A percentile compares a stretch with the other conserved stretches of the same genome.
Evolutionary conservation across 805 yeast species (phyloP).

Genomic region (Kuraishia floccosa): DNA sequence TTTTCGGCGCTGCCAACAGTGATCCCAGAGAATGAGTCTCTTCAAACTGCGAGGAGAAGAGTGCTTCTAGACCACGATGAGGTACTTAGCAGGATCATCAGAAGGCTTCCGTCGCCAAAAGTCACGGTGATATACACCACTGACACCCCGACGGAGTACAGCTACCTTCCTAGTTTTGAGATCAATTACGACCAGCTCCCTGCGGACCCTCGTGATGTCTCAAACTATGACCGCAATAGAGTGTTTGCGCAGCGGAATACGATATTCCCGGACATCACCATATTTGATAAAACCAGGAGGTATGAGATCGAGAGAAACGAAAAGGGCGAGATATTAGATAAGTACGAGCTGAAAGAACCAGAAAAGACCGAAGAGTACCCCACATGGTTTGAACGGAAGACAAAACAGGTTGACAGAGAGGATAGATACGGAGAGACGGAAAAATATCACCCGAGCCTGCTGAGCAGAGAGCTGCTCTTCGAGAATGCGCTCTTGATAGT

Average conservation of each 20-base stretch:
- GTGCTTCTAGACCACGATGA: constrained; percentile 15
- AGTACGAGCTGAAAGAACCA: constrained; percentile 16
- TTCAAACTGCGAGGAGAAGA: too few species aligned
- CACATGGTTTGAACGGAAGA: constrained; percentile 17
- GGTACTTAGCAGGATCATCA: constrained; percentile 39
- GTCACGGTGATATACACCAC: constrained; percentile 51
- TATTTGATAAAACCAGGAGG: constrained; percentile 34
- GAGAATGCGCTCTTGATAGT: constrained; percentile 37
- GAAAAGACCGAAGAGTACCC: constrained; percentile 11
- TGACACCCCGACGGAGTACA: constrained; percentile 12
- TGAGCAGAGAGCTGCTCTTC: constrained; percentile 32
- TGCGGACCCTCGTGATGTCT: constrained; percentile 15
- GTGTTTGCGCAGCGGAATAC: constrained; percentile 16
- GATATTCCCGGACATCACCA: constrained; percentile 46
- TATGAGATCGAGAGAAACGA: constrained; percentile 46
- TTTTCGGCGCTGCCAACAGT: constrained; percentile 36
- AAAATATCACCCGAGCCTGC: constrained; percentile 24
- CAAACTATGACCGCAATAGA: constrained; percentile 17
- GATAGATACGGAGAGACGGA: constrained; percentile 16
- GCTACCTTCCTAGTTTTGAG: constrained; percentile 7
- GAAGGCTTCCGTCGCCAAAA: constrained; percentile 67
- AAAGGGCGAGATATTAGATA: constrained; percentile 21
- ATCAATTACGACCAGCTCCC: constrained; percentile 16
- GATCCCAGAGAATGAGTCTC: constrained; percentile 13
- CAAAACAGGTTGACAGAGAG: constrained; percentile 8